phyloP scores from a whole-genome alignment of 1,284 basidiomycete species.

The Ganoderma multipileum region DNA sequence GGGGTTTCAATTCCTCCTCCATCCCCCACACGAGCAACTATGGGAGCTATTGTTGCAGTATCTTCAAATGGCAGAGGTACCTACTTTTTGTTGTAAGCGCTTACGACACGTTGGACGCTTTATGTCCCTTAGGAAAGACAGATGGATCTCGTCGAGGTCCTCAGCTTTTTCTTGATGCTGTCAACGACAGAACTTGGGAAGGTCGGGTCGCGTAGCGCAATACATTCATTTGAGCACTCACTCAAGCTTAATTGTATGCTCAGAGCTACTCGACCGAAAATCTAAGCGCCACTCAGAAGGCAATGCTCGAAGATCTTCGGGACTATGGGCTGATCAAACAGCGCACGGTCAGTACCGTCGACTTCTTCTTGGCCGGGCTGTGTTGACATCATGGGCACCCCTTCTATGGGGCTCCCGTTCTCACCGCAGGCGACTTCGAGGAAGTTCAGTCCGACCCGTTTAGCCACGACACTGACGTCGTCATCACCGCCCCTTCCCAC shows the following conservation, averaged over 20 bases:
- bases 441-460: constrained; percentile 94
- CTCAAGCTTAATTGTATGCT: constrained; percentile 10
- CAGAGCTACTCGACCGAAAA: constrained; percentile 91
- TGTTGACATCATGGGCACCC: constrained; percentile 17
- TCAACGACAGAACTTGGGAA: constrained; percentile 92
- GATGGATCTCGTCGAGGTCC: constrained; percentile 93
- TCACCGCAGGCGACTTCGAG: constrained; percentile 63
- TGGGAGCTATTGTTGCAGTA: constrained; percentile 97
- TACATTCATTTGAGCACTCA: constrained; percentile 19
- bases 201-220: constrained; percentile 48
- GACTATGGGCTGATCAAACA: constrained; percentile 96
- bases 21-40: constrained; percentile 96
- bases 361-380: constrained; percentile 8
- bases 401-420: constrained; percentile 14
- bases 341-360: constrained; percentile 55
- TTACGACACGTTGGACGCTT: constrained; percentile 9
- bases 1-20: constrained; percentile 97
- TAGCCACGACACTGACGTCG: constrained; percentile 93
- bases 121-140: constrained; percentile 67
- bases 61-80: constrained; percentile 81
- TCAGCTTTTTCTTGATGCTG: constrained; percentile 95
- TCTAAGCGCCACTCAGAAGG: constrained; percentile 81
- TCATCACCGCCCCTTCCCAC: constrained; percentile 77
- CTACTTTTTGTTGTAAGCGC: constrained; percentile 15
- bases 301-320: constrained; percentile 91